Conservation (phyloP, 2,329 filamentous ascomycete species). For the Ophiocordyceps camponoti-leonardi region DNA sequence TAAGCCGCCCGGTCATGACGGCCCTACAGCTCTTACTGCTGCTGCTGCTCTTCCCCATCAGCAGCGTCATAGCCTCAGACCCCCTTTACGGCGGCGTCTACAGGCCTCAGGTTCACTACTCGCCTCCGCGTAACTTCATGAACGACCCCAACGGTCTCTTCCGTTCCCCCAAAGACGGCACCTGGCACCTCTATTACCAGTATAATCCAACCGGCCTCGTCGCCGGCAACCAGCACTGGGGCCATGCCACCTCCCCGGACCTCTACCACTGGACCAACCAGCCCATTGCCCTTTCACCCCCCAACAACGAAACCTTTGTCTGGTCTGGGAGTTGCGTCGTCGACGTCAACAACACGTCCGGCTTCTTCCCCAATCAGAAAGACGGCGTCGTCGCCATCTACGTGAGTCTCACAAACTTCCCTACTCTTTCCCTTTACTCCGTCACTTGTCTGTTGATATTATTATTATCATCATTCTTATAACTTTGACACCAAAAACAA, state of each 20-base stretch:
- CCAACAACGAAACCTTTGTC: constrained; percentile 23
- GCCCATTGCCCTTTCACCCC: constrained; percentile 39
- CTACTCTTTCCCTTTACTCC: background rate
- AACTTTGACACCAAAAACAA: too few species aligned
- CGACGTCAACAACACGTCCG: constrained; percentile 47
- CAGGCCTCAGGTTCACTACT: constrained; percentile 1
- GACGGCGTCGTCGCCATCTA: constrained; percentile 41
- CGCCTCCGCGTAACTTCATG: constrained; percentile 1
- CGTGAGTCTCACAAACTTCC: constrained; percentile 6
- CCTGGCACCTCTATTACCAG: constrained; percentile 51
- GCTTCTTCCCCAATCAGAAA: constrained; percentile 42
- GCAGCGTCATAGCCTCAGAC: background rate
- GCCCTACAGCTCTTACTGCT: too few species aligned
- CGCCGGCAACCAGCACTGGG: constrained; percentile 48
- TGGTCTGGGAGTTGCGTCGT: constrained; percentile 40
- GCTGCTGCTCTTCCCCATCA: too few species aligned
- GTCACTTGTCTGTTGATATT: too few species aligned
- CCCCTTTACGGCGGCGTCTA: constrained; percentile 1
- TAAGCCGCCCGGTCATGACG: too few species aligned
- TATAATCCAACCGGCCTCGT: constrained; percentile 24
- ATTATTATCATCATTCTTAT: too few species aligned
- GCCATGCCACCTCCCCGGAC: constrained; percentile 44
- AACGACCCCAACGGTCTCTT: constrained; percentile 2
- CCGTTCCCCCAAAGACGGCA: constrained; percentile 30
- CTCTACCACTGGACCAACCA: constrained; percentile 49